Conservation (phyloP, 345 rosid species). For the Brassica incana region DNA sequence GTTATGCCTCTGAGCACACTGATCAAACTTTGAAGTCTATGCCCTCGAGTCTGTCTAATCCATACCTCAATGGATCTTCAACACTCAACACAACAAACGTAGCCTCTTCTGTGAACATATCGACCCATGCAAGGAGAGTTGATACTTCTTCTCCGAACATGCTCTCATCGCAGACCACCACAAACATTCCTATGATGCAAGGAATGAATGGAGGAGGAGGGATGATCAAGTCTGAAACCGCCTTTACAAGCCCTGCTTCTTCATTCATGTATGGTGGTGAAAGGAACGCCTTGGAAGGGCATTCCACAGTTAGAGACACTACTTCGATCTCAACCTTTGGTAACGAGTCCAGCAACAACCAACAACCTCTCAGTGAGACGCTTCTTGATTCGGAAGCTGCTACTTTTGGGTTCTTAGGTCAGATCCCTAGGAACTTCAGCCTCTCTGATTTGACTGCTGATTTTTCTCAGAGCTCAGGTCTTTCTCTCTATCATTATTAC, state of each 20-base stretch:
- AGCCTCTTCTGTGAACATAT: slow-evolving; percentile 63
- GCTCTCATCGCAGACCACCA: slow-evolving; percentile 69
- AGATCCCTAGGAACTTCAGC: slow-evolving; percentile 84
- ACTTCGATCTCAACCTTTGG: slow-evolving; percentile 71
- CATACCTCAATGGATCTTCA: slow-evolving; percentile 71
- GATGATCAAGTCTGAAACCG: slow-evolving; percentile 75
- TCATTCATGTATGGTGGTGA: slow-evolving; percentile 73
- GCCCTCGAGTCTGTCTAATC: slow-evolving; percentile 51
- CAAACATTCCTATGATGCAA: slow-evolving; percentile 70
- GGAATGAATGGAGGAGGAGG: slow-evolving; percentile 69
- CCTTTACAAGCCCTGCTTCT: slow-evolving; percentile 62
- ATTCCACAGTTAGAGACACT: slow-evolving; percentile 66
- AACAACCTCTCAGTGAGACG: slow-evolving; percentile 64
- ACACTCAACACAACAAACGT: slow-evolving; percentile 56
- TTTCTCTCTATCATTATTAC: slow-evolving; percentile 21
- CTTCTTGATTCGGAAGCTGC: slow-evolving; percentile 73
- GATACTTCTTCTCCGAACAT: slow-evolving; percentile 57
- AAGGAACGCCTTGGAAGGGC: slow-evolving; percentile 63
- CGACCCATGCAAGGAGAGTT: slow-evolving; percentile 66
- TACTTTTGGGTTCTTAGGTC: slow-evolving; percentile 74
- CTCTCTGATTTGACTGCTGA: slow-evolving; percentile 91
- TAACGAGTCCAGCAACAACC: slow-evolving; percentile 60
- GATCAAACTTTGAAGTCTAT: slow-evolving; percentile 54
- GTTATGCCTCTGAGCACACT: slow-evolving; percentile 61
- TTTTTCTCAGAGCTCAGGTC: slow-evolving; percentile 92